Evolutionary conservation across 2,329 filamentous ascomycete genomes (phyloP).

Genomic region (Elsinoe batatas): DNA sequence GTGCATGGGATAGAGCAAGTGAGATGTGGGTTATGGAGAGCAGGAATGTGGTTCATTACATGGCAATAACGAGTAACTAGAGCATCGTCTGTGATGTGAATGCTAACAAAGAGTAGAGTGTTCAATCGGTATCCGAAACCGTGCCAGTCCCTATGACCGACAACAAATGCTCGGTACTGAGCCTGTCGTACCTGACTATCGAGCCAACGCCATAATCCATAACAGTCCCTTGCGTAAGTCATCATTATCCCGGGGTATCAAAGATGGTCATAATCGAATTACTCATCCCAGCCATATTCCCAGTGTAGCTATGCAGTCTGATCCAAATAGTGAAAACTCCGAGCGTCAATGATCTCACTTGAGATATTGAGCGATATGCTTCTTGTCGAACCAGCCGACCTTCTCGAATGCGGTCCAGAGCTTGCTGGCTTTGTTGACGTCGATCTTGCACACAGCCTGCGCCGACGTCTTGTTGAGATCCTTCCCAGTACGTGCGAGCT

Average conservation of each 20-base stretch:
- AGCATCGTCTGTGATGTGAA: too few relatives aligned
- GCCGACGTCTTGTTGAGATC: slow-evolving; percentile 93
- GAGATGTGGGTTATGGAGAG: too few relatives aligned
- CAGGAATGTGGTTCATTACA: too few relatives aligned
- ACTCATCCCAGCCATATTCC: slow-evolving; percentile 4
- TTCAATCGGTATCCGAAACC: background rate
- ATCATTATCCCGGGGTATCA: slow-evolving; percentile 7
- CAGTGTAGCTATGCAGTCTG: background rate
- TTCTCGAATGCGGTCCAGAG: slow-evolving; percentile 83
- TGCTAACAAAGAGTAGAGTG: too few relatives aligned
- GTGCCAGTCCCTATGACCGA: background rate
- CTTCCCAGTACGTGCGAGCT: slow-evolving; percentile 57
- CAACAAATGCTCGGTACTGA: background rate
- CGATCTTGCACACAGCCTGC: slow-evolving; percentile 94
- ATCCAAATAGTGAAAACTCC: background rate
- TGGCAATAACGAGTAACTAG: too few relatives aligned
- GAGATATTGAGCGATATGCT: slow-evolving; percentile 16
- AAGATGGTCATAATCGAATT: slow-evolving; percentile 13
- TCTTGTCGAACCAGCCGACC: slow-evolving; percentile 65
- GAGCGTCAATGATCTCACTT: background rate
- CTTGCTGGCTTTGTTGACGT: slow-evolving; percentile 94
- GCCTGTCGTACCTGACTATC: background rate
- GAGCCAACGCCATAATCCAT: background rate
- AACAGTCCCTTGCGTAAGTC: background rate
- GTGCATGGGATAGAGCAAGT: too few relatives aligned